Conservation (phyloP, 108 stramenopile species). For the Nitzschia putrida region DNA sequence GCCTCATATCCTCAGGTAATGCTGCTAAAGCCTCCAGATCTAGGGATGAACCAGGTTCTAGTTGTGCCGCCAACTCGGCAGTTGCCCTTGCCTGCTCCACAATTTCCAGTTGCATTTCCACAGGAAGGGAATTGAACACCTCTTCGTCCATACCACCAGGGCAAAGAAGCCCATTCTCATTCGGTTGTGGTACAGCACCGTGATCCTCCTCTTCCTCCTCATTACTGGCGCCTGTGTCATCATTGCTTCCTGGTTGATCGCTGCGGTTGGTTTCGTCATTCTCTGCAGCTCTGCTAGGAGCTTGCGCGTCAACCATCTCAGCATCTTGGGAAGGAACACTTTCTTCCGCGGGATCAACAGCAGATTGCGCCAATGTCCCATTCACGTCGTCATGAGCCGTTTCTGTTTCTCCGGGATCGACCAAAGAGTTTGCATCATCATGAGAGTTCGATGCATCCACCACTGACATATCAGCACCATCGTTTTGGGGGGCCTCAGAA, state of each 20-base stretch:
- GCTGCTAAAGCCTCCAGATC: conserved; percentile 94
- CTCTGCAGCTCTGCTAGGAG: background rate
- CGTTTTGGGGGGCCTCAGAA: background rate
- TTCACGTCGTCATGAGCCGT: conserved; percentile 1
- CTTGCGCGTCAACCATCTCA: background rate
- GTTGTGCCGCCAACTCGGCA: conserved; percentile 62
- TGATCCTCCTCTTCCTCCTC: conserved; percentile 2
- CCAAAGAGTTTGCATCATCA: background rate
- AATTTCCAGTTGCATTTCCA: conserved; percentile 91
- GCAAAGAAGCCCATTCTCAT: conserved; percentile 61
- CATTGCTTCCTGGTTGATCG: conserved; percentile 5
- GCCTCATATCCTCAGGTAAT: conserved; percentile 92
- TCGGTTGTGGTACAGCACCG: conserved; percentile 17
- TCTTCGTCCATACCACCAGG: conserved; percentile 90
- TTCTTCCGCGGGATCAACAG: background rate
- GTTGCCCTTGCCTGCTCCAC: conserved; percentile 66
- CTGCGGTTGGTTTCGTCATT: background rate
- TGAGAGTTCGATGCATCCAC: conserved; percentile 6
- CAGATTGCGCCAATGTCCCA: background rate
- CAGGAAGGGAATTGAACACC: conserved; percentile 87
- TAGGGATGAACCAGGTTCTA: conserved; percentile 78
- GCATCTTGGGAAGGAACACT: background rate
- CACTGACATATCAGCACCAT: background rate
- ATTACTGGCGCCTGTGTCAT: conserved; percentile 5
- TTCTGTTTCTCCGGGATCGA: conserved; percentile 7